Conservation (phyloP, 805 yeast species). For the Sugiyamaella mastotermitis region DNA sequence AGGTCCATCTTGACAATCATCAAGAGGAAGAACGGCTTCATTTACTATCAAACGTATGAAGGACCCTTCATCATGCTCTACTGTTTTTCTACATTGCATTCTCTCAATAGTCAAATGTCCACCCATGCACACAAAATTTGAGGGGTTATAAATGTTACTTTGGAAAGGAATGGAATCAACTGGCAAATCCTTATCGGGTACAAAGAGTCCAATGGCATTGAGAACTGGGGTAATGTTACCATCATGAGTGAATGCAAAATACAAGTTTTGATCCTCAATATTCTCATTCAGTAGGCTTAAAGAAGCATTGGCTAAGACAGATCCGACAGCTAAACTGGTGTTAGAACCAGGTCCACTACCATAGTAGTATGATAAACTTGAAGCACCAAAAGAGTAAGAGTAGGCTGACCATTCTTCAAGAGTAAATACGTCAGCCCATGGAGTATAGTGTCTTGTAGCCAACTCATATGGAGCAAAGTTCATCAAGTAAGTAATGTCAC, state of each 20-base stretch:
- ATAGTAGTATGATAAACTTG: slow-evolving; percentile 39
- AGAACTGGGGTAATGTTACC: slow-evolving; percentile 47
- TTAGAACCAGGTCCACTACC: slow-evolving; percentile 44
- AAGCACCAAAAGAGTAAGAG: slow-evolving; percentile 39
- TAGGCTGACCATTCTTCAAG: slow-evolving; percentile 42
- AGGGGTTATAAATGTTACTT: slow-evolving; percentile 37
- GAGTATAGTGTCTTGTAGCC: slow-evolving; percentile 42
- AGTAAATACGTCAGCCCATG: slow-evolving; percentile 39
- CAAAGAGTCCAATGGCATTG: slow-evolving; percentile 43
- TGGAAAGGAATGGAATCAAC: slow-evolving; percentile 27
- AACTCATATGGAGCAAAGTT: slow-evolving; percentile 46
- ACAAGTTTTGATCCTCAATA: slow-evolving; percentile 25
- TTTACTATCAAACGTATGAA: slow-evolving; percentile 46
- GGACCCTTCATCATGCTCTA: slow-evolving; percentile 19
- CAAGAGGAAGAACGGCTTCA: slow-evolving; percentile 50
- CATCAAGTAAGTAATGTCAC: slow-evolving; percentile 39
- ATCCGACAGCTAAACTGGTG: slow-evolving; percentile 36
- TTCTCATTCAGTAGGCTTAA: slow-evolving; percentile 38
- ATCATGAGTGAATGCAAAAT: slow-evolving; percentile 50
- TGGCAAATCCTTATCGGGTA: slow-evolving; percentile 38
- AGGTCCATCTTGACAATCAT: slow-evolving; percentile 46
- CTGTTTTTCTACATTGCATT: slow-evolving; percentile 36
- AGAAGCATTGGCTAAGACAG: slow-evolving; percentile 44
- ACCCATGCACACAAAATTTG: slow-evolving; percentile 54
- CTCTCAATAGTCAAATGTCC: slow-evolving; percentile 48